These are phyloP conservation scores for Fraxinus angustifolia DNA, from an alignment of 305 asterid genomes.

Conservation along the genomic window DNA sequence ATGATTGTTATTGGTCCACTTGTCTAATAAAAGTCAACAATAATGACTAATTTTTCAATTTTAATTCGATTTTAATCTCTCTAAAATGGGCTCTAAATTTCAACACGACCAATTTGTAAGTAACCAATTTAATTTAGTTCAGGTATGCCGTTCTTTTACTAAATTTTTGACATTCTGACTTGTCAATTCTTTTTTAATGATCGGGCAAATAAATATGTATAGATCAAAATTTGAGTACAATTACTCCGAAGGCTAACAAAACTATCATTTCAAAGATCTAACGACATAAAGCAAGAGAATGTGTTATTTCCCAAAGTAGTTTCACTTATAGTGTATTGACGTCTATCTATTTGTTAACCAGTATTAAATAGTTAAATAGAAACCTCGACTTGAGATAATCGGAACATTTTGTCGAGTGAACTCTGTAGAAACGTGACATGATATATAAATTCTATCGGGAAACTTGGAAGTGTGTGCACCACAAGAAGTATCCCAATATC, in stretches of 20 bases:
- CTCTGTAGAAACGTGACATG: not conserved
- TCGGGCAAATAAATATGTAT: not conserved
- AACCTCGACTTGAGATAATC: not conserved
- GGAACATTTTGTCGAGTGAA: not conserved
- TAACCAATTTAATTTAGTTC: not conserved
- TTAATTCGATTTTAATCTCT: too few species aligned
- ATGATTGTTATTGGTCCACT: too few species aligned
- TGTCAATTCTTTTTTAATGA: not conserved
- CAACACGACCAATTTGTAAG: too few species aligned
- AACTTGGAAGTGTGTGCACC: constrained; percentile 7
- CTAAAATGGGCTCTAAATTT: too few species aligned
- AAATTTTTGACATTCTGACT: not conserved
- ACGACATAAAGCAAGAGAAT: not conserved
- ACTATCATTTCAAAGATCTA: not conserved
- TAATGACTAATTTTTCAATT: too few species aligned
- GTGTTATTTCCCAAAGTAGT: not conserved
- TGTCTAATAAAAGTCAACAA: too few species aligned
- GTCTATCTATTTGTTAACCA: too few species aligned
- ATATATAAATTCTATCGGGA: not conserved
- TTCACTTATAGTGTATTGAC: not conserved
- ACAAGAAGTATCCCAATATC: not conserved
- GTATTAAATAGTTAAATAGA: not conserved
- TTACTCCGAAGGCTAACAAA: not conserved
- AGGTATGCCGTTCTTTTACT: not conserved
- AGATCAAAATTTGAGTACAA: not conserved